Base-by-base conservation (phyloP, 345 rosid species). In the Aquilaria malaccensis region DNA sequence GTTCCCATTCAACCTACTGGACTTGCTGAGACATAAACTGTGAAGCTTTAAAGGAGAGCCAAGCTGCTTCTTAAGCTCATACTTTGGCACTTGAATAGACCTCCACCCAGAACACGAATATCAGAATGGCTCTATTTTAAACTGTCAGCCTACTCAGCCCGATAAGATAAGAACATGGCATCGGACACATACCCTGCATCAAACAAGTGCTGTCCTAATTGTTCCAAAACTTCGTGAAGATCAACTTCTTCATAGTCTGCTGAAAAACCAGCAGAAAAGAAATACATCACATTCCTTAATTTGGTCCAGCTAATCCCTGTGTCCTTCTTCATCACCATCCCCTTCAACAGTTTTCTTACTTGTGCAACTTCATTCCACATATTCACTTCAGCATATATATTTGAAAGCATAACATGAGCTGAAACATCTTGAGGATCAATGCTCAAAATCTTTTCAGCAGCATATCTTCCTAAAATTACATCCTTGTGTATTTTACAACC, bases 371-470 rank as follows among this genome's bases (percentile, higher is more conserved):
- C 71, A 59, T 58, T 65, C 78, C 74, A 74, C 74, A 70, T 74
- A 43, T 70, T 59, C 54, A 74, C 78, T 55, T 70, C 71, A 43
- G 78, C 74, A 13, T 74, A 74, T 45, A 74, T 51, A 49, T 69
- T 74, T 9, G 74, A 70, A n/a, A 70, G 52, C 68, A 66, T 70
- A 52, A 70, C 46, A 74, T 70, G 66, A 62, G 68, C 74, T 7
- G 74, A 70, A 70, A 55, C 50, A 55, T 74, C 78, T 13, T 70
- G 63, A 6, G 74, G 62, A 59, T 70, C 78, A 58, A 66, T 58
- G 30, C 57, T 74, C 56, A 74, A 62, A 62, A 74, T 74, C 54
- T 70, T 74, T 52, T 74, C 74, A 1, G 74, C 69, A 14, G 74
- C 74, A 54, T 61, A 53, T 55, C 56, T 74, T 70, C 78, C 78